These are phyloP conservation scores for Tubosaeta sp. DNA, from an alignment of 768 basidiomycete species.

Conservation along the genomic window DNA sequence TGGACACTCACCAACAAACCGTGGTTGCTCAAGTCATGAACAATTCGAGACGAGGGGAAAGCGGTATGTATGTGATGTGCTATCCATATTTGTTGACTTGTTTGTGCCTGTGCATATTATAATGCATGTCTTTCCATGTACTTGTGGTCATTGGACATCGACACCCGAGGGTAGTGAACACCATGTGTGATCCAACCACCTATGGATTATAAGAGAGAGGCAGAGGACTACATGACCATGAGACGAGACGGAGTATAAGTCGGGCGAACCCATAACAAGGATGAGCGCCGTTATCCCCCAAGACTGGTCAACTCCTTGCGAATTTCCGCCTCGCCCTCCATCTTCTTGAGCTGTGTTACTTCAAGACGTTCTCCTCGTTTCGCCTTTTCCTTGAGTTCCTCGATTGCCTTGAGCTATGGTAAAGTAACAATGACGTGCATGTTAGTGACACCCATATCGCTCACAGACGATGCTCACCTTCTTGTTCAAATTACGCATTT, in stretches of 20 bases:
- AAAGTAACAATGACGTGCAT: not conserved
- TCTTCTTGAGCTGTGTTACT: slow-evolving; percentile 95
- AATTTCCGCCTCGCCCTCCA: slow-evolving; percentile 85
- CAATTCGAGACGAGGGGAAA: no score
- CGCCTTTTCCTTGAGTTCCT: slow-evolving; percentile 91
- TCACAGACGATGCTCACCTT: slow-evolving; percentile 52
- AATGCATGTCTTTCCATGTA: no score
- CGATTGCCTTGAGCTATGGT: slow-evolving; percentile 90
- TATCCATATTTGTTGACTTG: not conserved
- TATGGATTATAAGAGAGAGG: slow-evolving; percentile 4
- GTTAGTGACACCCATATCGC: slow-evolving; percentile 3
- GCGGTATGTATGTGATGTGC: not conserved
- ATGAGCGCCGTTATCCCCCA: slow-evolving; percentile 11
- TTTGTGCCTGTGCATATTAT: not conserved
- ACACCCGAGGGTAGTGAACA: not conserved
- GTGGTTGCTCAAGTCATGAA: slow-evolving; percentile 53
- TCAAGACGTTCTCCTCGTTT: slow-evolving; percentile 89
- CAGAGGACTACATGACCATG: not conserved
- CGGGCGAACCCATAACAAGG: not conserved
- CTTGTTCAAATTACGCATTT: slow-evolving; percentile 91
- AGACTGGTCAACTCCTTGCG: slow-evolving; percentile 64
- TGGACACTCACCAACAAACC: slow-evolving; percentile 83
- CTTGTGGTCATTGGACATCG: not conserved
- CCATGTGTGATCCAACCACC: not conserved
- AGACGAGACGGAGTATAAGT: not conserved